Evolutionary conservation across 2,329 filamentous ascomycete species (phyloP), one percentile per base, ranked within the genome.

Genomic region (Trichoderma sp.): DNA sequence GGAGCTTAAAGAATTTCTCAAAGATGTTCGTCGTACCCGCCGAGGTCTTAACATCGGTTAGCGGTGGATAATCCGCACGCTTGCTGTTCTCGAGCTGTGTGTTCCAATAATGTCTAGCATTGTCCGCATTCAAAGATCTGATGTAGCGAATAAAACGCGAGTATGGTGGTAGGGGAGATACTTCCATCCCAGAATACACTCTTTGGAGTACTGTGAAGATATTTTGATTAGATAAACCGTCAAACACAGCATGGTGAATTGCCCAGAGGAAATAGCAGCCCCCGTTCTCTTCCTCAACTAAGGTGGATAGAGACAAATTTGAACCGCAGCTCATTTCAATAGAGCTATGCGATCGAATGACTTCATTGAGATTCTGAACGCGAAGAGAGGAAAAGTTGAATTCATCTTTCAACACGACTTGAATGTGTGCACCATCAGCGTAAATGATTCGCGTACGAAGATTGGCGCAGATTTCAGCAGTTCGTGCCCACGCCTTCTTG

Each of bases 381-480:
- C 50, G 11, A 24, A 24, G 3, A 53, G 50, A 21, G 9, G n/a
- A 24, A 21, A 53, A 24, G n/a, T 21, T 33, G 31, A 33, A 6
- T 27, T 78, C 76, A 45, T 75, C 73, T 12, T 65, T 73, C 5
- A 80, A 11, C 6, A 79, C 35, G 38, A 77, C 35, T 59, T 78
- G 68, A 27, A 73, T 18, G 31, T 72, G 24, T 21, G 41, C 16
- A 8, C 72, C 65, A 29, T 77, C 45, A 21, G 71, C 50, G 9
- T 64, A 65, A 2, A 79, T 69, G 5, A 80, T 78, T n/a, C 79
- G 66, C 0, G 79, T 79, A n/a, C 79, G 76, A 3, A 80, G 41
- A 50, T 75, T 76, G 3, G 74, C 31, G 14, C 78, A 79, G 9
- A 66, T 27, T 11, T 75, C 53, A 4, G 78, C 67, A 0, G 75